phyloP scores from a whole-genome alignment of 1,139 yeast genomes.

The Diutina sp. region DNA sequence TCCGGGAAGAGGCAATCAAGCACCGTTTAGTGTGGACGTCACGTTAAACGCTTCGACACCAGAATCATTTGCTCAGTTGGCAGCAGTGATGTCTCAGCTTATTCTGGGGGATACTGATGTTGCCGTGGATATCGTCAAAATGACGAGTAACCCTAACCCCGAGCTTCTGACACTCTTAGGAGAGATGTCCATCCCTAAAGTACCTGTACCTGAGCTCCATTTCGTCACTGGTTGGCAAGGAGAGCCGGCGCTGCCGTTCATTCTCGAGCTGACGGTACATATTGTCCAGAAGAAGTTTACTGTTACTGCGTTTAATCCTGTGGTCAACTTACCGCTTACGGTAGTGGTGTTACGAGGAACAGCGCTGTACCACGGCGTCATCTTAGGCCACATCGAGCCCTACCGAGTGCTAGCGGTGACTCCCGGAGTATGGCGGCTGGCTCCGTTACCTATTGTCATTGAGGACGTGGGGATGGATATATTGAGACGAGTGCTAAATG shows the following conservation, averaged over 20 bases:
- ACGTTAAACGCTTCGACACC: background rate
- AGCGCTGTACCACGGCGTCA: slow-evolving; percentile 32
- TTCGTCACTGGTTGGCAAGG: background rate
- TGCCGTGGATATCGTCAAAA: background rate
- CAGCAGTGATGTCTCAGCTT: background rate
- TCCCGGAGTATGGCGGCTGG: slow-evolving; percentile 38
- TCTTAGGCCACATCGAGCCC: slow-evolving; percentile 30
- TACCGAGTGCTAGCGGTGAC: slow-evolving; percentile 25
- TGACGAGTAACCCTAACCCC: background rate
- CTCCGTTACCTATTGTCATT: slow-evolving; percentile 34
- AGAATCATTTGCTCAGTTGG: background rate
- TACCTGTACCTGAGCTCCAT: background rate
- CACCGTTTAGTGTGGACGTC: background rate
- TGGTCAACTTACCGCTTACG: slow-evolving; percentile 26
- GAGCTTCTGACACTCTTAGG: background rate
- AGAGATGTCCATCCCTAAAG: background rate
- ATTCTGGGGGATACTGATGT: background rate
- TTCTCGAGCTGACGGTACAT: slow-evolving; percentile 37
- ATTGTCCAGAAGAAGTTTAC: slow-evolving; percentile 39
- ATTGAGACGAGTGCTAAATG: slow-evolving; percentile 34
- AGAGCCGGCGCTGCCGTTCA: slow-evolving; percentile 11
- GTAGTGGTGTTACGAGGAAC: slow-evolving; percentile 28
- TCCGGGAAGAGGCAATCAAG: background rate
- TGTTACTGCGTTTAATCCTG: slow-evolving; percentile 38
- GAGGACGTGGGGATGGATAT: slow-evolving; percentile 35